Conservation (phyloP, 305 asterid species). For the Rubia peregrina region DNA sequence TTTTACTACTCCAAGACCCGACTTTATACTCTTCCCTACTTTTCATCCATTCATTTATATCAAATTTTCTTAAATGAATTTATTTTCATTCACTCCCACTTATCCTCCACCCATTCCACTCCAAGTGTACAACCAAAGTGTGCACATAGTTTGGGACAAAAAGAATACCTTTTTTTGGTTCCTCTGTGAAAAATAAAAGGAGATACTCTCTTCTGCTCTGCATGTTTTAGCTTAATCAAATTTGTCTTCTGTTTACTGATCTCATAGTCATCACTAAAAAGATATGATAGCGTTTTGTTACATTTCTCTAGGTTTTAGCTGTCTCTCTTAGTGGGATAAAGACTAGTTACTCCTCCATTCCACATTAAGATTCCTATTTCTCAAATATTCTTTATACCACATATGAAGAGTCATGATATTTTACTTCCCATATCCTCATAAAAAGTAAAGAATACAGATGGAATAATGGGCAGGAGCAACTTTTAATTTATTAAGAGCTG, state of each 20-base stretch:
- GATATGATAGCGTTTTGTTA: not conserved
- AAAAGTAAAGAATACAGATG: not conserved
- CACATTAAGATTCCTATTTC: not conserved
- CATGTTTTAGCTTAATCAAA: not conserved
- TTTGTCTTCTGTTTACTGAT: not conserved
- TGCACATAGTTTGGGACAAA: too few species aligned
- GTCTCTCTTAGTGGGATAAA: not conserved
- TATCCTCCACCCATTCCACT: too few species aligned
- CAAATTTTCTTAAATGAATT: too few species aligned
- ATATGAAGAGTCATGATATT: not conserved
- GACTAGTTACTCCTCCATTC: not conserved
- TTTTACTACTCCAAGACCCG: not conserved
- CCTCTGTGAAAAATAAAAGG: not conserved
- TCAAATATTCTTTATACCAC: not conserved
- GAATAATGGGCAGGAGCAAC: too few species aligned
- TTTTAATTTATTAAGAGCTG: too few species aligned
- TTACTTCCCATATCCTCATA: not conserved
- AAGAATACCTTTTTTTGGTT: not conserved
- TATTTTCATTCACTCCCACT: too few species aligned
- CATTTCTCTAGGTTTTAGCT: not conserved
- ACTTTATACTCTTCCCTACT: not conserved
- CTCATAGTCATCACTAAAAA: not conserved
- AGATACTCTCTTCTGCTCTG: not conserved
- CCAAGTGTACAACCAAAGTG: too few species aligned
- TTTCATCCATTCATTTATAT: too few species aligned